Conservation (phyloP, 2,329 filamentous ascomycete species). For the Achaetomium macrosporum region DNA sequence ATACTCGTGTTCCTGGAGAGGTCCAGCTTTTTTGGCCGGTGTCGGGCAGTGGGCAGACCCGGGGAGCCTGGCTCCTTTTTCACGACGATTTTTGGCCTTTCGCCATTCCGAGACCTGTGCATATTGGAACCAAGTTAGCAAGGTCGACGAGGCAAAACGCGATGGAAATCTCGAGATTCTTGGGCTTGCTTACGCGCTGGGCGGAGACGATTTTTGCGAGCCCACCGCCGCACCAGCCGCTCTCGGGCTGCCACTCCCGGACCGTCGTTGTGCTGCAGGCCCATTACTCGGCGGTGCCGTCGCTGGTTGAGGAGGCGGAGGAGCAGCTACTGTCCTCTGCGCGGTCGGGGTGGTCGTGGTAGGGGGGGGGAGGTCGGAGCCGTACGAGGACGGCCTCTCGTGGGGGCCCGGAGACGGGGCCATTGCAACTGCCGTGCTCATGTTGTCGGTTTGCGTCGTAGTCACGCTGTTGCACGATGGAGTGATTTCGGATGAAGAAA, state of each 20-base stretch:
- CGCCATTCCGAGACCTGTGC: slow-evolving; percentile 47
- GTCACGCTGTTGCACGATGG: neutral
- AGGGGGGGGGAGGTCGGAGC: slow-evolving; percentile 41
- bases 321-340: slow-evolving; percentile 35
- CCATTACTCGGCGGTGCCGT: slow-evolving; percentile 34
- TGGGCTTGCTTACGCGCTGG: slow-evolving; percentile 49
- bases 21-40: slow-evolving; percentile 71
- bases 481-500: neutral
- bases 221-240: slow-evolving; percentile 31
- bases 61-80: slow-evolving; percentile 96
- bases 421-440: slow-evolving; percentile 65
- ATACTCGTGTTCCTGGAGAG: slow-evolving; percentile 57
- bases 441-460: slow-evolving; percentile 34
- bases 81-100: slow-evolving; percentile 73
- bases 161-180: slow-evolving; percentile 1
- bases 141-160: slow-evolving; percentile 14
- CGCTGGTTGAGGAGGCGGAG: slow-evolving; percentile 22
- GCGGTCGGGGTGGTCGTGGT: slow-evolving; percentile 38
- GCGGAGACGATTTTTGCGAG: slow-evolving; percentile 49
- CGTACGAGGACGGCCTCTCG: slow-evolving; percentile 50
- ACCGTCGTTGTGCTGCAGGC: slow-evolving; percentile 39
- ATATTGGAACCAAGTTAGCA: slow-evolving; percentile 18
- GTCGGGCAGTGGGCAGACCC: slow-evolving; percentile 65
- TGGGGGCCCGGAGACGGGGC: slow-evolving; percentile 62
- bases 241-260: slow-evolving; percentile 51